Evolutionary conservation across 2,329 filamentous ascomycete genomes (phyloP), one percentile per base, ranked within the genome.

Genomic region (Colletotrichum eleusines): DNA sequence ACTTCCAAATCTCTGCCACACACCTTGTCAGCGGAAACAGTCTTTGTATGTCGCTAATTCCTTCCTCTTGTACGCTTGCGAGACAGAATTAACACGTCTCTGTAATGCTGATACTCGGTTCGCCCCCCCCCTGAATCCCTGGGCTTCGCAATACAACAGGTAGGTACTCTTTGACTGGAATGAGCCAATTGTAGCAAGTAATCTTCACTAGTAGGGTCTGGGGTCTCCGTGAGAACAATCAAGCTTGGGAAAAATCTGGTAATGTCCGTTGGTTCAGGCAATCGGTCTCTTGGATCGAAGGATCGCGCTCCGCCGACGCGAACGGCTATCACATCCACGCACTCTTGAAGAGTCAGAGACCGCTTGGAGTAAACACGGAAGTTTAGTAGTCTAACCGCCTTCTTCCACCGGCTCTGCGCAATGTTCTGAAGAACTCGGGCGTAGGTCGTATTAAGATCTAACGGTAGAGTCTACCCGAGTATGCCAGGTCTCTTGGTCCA

Each of bases 91-190:
- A 14, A 16, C 40, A 46, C 4, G 40, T 60, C 18, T 48, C 42
- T 14, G 42, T 35, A 8, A 60, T 48, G 8, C 26, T 48, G 57
- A 48, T 35, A 1, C 42, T 33, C 5, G 42, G 40, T 11, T 60
- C 42, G 16, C n/a, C 2, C 0, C 12, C 0, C 12, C 9, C 3
- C 18, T 11, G 14, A 61, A 61, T 1, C 42, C 58, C 14, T 18
- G 16, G 4, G 4, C 26, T 3, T n/a, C 40, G 7, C 66, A 2
- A 16, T 33, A 20, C 4, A 74, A 51, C 38, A 77, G 73, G 33
- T 73, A 77, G 73, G 33, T 73, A 77, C 51, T 78, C 74, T 31
- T 76, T 75, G 2, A 77, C 75, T 0, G 23, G 76, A 74, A 20
- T 78, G 75, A 12, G 76, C 69, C 16, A 78, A 64, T 5, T 76